phyloP scores from a whole-genome alignment of 2,329 filamentous ascomycete genomes.

The Cladosporium halotolerans region DNA sequence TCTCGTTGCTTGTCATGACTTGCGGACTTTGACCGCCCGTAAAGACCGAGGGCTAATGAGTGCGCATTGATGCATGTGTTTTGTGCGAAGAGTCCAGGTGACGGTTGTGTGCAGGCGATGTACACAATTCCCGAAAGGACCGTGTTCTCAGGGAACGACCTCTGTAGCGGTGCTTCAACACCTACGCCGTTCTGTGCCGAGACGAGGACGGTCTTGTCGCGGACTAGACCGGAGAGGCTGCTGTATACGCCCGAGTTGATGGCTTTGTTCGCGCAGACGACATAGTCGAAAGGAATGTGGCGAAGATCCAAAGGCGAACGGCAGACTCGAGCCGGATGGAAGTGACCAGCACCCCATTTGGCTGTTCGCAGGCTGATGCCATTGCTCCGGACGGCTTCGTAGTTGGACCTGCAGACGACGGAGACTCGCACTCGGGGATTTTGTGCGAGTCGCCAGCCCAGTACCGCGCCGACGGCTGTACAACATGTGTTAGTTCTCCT shows the following conservation, averaged over 20 bases:
- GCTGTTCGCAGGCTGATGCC: conserved; percentile 19
- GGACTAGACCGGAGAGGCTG: conserved; percentile 14
- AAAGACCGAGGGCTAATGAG: conserved; percentile 15
- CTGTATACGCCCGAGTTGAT: conserved; percentile 13
- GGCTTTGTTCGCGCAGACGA: conserved; percentile 22
- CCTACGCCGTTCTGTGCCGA: conserved; percentile 23
- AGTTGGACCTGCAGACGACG: conserved; percentile 22
- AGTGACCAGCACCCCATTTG: conserved; percentile 20
- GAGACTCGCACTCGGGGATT: conserved; percentile 16
- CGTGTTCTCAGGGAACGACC: conserved; percentile 18
- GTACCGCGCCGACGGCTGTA: conserved; percentile 20
- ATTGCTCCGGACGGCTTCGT: conserved; percentile 13
- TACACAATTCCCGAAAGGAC: conserved; percentile 21
- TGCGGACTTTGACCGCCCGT: conserved; percentile 5
- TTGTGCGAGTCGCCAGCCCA: conserved; percentile 23
- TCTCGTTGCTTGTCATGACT: no score
- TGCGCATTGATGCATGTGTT: conserved; percentile 15
- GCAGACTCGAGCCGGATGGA: conserved; percentile 17
- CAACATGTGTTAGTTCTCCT: background rate
- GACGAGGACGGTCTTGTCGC: conserved; percentile 16
- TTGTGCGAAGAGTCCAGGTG: conserved; percentile 19
- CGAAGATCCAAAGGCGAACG: conserved; percentile 8
- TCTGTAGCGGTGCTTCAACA: conserved; percentile 17
- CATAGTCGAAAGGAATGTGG: conserved; percentile 18
- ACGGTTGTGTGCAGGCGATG: conserved; percentile 18